A percentile compares a stretch with the other conserved stretches of the same genome.
phyloP scores from a whole-genome alignment of 129 eudicot genomes.

The Dittrichia graveolens region DNA sequence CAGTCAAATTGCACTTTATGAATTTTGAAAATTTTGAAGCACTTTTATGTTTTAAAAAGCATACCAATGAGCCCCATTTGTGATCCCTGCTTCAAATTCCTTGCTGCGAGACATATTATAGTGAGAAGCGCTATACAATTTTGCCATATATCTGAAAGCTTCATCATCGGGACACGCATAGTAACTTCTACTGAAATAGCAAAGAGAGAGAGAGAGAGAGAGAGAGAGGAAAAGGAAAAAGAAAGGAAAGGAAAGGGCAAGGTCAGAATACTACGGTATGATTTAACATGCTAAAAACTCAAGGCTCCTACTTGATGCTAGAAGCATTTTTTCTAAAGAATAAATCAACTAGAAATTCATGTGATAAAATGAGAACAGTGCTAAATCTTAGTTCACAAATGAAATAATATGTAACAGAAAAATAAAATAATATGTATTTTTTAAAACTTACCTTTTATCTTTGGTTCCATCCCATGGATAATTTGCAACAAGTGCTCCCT shows the following conservation, averaged over 20 bases:
- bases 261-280: neutral
- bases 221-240: no score
- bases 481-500: slow-evolving; percentile 99
- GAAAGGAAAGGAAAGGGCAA: slow-evolving; percentile 8
- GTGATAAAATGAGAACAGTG: neutral
- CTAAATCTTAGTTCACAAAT: no score
- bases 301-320: slow-evolving; percentile 1
- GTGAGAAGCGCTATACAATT: slow-evolving; percentile 80
- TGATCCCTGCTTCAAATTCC: slow-evolving; percentile 86
- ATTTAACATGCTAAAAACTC: neutral
- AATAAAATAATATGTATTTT: neutral
- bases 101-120: slow-evolving; percentile 75
- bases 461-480: slow-evolving; percentile 98
- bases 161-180: slow-evolving; percentile 91
- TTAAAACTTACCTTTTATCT: slow-evolving; percentile 56
- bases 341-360: neutral
- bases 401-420: no score
- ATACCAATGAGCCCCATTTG: slow-evolving; percentile 94
- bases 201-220: no score
- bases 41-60: slow-evolving; percentile 9
- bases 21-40: neutral
- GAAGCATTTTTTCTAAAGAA: neutral
- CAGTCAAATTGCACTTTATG: slow-evolving; percentile 7
- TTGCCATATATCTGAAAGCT: slow-evolving; percentile 83
- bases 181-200: slow-evolving; percentile 65